Evolutionary conservation across 176 grass and related monocot genomes (phyloP), one percentile per base, ranked within the genome.

Genomic region (Carex pumila): DNA sequence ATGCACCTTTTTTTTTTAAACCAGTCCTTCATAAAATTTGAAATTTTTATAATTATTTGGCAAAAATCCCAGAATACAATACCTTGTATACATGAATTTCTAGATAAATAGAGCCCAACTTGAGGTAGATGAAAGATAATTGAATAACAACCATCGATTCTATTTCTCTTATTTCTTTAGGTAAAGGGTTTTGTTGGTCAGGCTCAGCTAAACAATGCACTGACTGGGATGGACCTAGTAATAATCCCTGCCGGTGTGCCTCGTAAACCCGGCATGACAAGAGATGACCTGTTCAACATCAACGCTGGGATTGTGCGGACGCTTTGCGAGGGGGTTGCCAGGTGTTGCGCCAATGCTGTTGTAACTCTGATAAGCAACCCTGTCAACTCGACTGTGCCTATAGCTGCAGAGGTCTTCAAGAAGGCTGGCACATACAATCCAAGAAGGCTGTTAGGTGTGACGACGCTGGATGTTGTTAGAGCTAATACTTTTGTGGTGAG

Each of bases 241-340:
- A 88, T 99, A 63, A 93, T 99, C 88, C 96, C 93, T 56, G 93
- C 96, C 39, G 89, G 93, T 71, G 80, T 99, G 34, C 96, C 96
- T 85, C 83, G 96, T 37, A 98, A 99, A 58, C 93, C 93, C 55
- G 91, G 91, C 22, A 99, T 99, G 96, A 95, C 93, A 50, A 93
- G 93, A 83, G 96, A 99, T 70, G 93, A 99, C 84, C 61, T 99
- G 71, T 95, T 99, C 83, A 99, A 99, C 52, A 99, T 95, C n/a
- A 99, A 95, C 57, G 96, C 96, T 31, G 93, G 93, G 83, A 99
- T 99, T 0, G 88, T 94, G 36, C 89, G 87, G 1, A 94, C 90
- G 18, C 89, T 98, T 21, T 98, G 93, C n/a, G 91, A 93, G 72
- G 95, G 95, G 39, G 82, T 95, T 52, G 74, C 88, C 79, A 99